Evolutionary conservation across 2,329 filamentous ascomycete species (phyloP).

Genomic region (Fusarium irregulare): DNA sequence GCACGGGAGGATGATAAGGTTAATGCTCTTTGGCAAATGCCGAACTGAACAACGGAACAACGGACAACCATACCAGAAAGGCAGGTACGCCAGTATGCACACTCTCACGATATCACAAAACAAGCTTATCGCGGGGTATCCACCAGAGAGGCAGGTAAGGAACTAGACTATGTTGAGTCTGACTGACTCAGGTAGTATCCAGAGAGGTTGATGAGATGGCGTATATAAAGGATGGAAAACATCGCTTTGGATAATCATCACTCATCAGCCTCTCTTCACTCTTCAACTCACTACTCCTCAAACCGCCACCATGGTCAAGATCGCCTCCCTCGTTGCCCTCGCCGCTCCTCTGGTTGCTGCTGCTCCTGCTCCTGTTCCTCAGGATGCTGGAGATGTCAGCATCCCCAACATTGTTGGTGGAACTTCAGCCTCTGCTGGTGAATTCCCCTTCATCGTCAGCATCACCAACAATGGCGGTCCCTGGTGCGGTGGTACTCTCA

Average conservation of each 20-base stretch:
- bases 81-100: conserved; percentile 11
- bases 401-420: conserved; percentile 44
- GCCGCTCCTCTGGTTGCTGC: conserved; percentile 30
- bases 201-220: background rate
- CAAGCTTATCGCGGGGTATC: conserved; percentile 18
- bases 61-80: conserved; percentile 23
- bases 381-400: background rate
- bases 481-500: conserved; percentile 47
- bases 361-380: conserved; percentile 1
- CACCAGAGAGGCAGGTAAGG: conserved; percentile 16
- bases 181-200: background rate
- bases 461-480: conserved; percentile 31
- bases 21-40: conserved; percentile 18
- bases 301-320: conserved; percentile 25
- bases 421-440: conserved; percentile 37
- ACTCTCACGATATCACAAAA: conserved; percentile 5
- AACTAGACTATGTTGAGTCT: background rate
- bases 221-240: conserved; percentile 15
- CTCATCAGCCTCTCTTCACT: conserved; percentile 19
- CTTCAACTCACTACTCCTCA: conserved; percentile 18
- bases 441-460: conserved; percentile 50
- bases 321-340: conserved; percentile 24
- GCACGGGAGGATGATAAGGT: conserved; percentile 26
- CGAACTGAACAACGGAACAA: conserved; percentile 24
- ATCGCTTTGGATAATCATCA: background rate